Conservation (phyloP, 257 asterid species). For the Ajuga chamaepitys region DNA sequence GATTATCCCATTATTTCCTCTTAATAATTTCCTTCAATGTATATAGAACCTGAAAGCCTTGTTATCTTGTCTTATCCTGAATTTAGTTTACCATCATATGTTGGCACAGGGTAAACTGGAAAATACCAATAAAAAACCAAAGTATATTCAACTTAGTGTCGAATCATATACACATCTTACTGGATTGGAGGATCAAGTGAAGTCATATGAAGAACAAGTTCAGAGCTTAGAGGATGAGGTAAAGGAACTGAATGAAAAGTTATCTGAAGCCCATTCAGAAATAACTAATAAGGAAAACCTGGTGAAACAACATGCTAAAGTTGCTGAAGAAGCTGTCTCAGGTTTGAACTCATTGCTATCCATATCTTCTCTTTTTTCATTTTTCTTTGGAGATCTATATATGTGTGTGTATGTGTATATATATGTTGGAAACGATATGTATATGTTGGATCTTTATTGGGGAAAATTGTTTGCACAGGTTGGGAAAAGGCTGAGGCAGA, state of each 20-base stretch:
- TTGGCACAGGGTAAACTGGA: conserved; percentile 47
- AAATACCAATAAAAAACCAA: conserved; percentile 50
- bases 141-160: conserved; percentile 72
- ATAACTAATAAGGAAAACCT: conserved; percentile 65
- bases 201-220: conserved; percentile 54
- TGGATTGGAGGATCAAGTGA: conserved; percentile 87
- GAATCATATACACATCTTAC: conserved; percentile 80
- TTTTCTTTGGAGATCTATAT: conserved; percentile 5
- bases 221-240: conserved; percentile 64
- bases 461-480: conserved; percentile 45
- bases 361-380: conserved; percentile 4
- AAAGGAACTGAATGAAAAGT: conserved; percentile 65
- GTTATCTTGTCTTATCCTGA: background rate
- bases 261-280: conserved; percentile 69
- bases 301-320: conserved; percentile 94
- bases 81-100: background rate
- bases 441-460: background rate
- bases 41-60: background rate
- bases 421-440: background rate
- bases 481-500: conserved; percentile 99
- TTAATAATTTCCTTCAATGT: background rate
- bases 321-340: conserved; percentile 99
- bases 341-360: conserved; percentile 32
- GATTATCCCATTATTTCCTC: background rate
- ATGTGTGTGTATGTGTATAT: background rate